Base-by-base conservation (phyloP, 495 filamentous ascomycete species). In the Aspergillus mulundensis region DNA sequence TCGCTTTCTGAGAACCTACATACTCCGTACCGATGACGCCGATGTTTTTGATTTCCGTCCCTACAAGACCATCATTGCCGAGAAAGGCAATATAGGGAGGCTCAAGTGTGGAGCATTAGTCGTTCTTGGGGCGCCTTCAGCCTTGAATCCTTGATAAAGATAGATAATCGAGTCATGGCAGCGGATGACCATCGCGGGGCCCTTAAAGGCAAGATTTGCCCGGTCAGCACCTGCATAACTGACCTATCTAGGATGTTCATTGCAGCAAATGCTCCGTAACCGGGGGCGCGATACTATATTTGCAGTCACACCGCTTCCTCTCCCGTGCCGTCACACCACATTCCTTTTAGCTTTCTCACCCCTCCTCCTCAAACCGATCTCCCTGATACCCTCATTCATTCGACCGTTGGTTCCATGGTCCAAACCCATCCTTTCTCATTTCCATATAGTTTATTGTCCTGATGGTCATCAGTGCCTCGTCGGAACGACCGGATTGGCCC, bases 21-120 rank as follows among this genome's bases (percentile, higher is more conserved):
- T 51, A 18, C 47, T 41, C 1, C 49, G 41, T 51, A 18, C 49
- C 49, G 24, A 42, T 51, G 49, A 51, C 21, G 36, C 49, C 36
- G 36, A 28, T 25, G 36, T 19, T 43, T 4, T 51, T 23, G 53
- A 45, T 38, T 23, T 53, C 1, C 15, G 32, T 32, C 40, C 18
- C 23, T 51, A 54, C 53, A 55, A 58, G 48, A 51, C 53, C 52
- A 55, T 60, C 50, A 54, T 32, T 53, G 28, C 49, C 36, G 18
- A 23, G 19, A 14, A 44, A 51, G 54, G 53, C 61, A 58, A 60
- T 58, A 56, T 53, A 43, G 16, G 42, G 62, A 64, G 62, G 62
- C 63, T 65, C 63, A 61, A 65, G 63, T 64, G 62, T 64, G 62
- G 62, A 61, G 55, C 8, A 34, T 21, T 40, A 19, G n/a, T 38